phyloP scores from a whole-genome alignment of 352 stramenopile genomes.

The Globisporangium rhizosaccharum region DNA sequence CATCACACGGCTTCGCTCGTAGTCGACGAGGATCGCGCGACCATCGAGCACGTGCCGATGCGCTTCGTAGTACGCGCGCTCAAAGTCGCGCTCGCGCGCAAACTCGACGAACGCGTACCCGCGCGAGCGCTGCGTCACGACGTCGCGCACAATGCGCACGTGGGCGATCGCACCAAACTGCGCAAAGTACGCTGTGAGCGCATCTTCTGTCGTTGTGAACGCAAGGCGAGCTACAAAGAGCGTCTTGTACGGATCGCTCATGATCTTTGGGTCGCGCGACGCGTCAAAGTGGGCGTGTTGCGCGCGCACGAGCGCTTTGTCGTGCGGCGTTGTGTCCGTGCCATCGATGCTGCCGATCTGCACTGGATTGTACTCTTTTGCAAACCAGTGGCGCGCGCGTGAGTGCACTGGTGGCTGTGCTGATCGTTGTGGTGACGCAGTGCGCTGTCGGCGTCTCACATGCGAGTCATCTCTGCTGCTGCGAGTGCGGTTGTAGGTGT shows the following conservation, averaged over 20 bases:
- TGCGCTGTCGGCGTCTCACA: background rate
- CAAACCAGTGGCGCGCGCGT: slow-evolving; percentile 45
- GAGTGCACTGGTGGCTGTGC: background rate
- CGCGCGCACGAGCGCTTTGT: slow-evolving; percentile 57
- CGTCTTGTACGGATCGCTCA: slow-evolving; percentile 52
- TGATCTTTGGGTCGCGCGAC: slow-evolving; percentile 51
- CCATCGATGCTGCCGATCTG: slow-evolving; percentile 70
- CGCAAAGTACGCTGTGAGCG: slow-evolving; percentile 36
- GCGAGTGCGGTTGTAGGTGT: background rate
- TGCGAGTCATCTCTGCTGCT: no score
- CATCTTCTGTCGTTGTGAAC: slow-evolving; percentile 51
- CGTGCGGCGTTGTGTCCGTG: slow-evolving; percentile 49
- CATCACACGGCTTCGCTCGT: slow-evolving; percentile 73
- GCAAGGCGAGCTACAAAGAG: slow-evolving; percentile 68
- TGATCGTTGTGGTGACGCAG: background rate
- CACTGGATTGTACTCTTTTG: slow-evolving; percentile 58
- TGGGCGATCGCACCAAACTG: slow-evolving; percentile 37
- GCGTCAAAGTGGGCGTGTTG: slow-evolving; percentile 46
- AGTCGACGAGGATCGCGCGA: slow-evolving; percentile 65
- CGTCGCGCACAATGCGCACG: slow-evolving; percentile 65
- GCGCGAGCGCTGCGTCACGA: slow-evolving; percentile 53
- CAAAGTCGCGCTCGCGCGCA: slow-evolving; percentile 43
- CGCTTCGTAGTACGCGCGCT: slow-evolving; percentile 45
- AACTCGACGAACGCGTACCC: slow-evolving; percentile 84
- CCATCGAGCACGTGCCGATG: slow-evolving; percentile 57